These are phyloP conservation scores for Epichloe sibirici DNA, from an alignment of 2,329 filamentous ascomycete genomes.

Conservation along the genomic window DNA sequence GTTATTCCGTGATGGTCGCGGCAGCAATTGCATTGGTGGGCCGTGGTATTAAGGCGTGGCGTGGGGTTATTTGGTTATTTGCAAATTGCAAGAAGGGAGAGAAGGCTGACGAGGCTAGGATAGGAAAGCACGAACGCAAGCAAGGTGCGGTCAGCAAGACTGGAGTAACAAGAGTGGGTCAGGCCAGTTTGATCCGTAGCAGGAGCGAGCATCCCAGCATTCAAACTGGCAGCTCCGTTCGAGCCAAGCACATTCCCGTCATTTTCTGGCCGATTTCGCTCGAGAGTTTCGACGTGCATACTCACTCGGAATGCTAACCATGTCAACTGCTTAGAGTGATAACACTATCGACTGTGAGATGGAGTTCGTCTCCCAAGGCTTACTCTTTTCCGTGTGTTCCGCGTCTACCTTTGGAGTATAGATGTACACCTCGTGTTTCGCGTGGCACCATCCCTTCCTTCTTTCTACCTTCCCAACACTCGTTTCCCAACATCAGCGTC, in stretches of 20 bases:
- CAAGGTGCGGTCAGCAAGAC: not conserved
- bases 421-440: not conserved
- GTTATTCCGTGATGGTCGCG: slow-evolving; percentile 7
- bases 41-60: slow-evolving; percentile 2
- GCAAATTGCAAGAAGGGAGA: slow-evolving; percentile 1
- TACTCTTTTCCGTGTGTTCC: too few species aligned
- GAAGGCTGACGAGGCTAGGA: slow-evolving; percentile 9
- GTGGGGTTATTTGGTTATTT: slow-evolving; percentile 3
- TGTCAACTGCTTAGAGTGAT: too few species aligned
- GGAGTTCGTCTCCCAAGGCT: too few species aligned
- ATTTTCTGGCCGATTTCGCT: too few species aligned
- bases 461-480: not conserved
- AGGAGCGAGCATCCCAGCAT: too few species aligned
- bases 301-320: too few species aligned
- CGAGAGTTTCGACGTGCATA: too few species aligned
- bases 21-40: slow-evolving; percentile 7
- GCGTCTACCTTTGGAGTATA: not conserved
- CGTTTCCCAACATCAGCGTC: not conserved
- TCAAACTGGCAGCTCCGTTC: too few species aligned
- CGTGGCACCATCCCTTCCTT: not conserved
- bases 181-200: too few species aligned
- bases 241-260: too few species aligned
- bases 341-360: too few species aligned
- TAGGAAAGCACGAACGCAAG: not conserved
- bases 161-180: not conserved